Base-by-base conservation (phyloP, 1,284 basidiomycete genomes). In the Ganoderma sinense region DNA sequence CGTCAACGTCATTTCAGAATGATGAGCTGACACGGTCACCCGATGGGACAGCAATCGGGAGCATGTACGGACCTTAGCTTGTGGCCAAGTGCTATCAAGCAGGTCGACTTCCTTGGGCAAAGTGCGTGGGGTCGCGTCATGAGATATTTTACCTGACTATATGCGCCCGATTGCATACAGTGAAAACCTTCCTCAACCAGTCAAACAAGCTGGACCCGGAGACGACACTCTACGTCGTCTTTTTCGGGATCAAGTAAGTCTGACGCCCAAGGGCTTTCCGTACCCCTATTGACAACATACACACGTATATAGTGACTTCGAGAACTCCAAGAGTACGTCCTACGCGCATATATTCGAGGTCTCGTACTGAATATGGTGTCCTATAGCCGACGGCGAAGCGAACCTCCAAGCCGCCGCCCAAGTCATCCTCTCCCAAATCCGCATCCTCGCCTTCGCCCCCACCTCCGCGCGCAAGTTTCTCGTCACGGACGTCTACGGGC, bases 221-320 rank as follows among this genome's bases (percentile, higher is more conserved):
- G 13, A 78, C 79, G 4, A 83, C 82, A 8, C 72, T 83, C 1
- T 83, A 81, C 60, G 76, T 76, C 8, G 73, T 81, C 20, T 82
- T 81, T 76, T 83, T 83, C 62, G 82, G 81, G 4, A 83, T 82
- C 69, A 83, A 83, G 80, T 81, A 66, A 51, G 78, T 74, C 6
- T 16, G 4, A 33, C 26, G 18, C 39, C n/a, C 26, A 53, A 40
- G 26, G 29, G 29, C 26, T 13, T 29, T n/a, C n/a, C 53, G 4
- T 29, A 14, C 26, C 5, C 16, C 31, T 16, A 20, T 16, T 56
- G 29, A 56, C 53, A 33, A 14, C 23, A 33, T 31, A 56, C 11
- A 56, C 14, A 16, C 53, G 29, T 16, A 56, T 31, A 26, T 61
- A 81, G 80, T 56, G 78, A 80, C 68, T 80, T 75, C 65, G 72